Base-by-base conservation (phyloP, 768 basidiomycete genomes). In the Boletus fagicola region DNA sequence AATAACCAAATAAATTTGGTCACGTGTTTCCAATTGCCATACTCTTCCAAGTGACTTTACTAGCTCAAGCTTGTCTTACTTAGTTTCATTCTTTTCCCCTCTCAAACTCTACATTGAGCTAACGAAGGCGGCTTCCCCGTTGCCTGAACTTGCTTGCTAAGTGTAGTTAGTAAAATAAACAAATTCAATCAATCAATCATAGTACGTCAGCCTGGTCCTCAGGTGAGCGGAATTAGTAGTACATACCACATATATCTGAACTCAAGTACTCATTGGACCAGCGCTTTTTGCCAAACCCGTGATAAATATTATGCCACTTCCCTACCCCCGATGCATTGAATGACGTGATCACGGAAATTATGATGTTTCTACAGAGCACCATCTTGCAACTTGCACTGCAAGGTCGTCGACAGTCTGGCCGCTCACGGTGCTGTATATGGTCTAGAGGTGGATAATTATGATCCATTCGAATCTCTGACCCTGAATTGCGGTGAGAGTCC, bases 1-100 rank as follows among this genome's bases (percentile, higher is more conserved):
- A 54, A 42, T 28, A 36, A n/a, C 46, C 55, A 59, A 62, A 59
- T 24, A 59, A 43, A 9, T 38, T 30, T 11, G 3, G 18, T 45
- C 59, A 61, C 51, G 47, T 60, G 56, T 16, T 16, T 24, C 12
- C 31, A 22, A n/a, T 46, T n/a, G 12, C 31, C 12, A 31, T 11
- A 8, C 26, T n/a, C n/a, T n/a, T n/a, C n/a, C n/a, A n/a, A n/a
- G n/a, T n/a, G n/a, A n/a, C n/a, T n/a, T n/a, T n/a, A n/a, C n/a
- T n/a, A n/a, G n/a, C n/a, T n/a, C n/a, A n/a, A n/a, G n/a, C n/a
- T n/a, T n/a, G n/a, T n/a, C n/a, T n/a, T n/a, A 6, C 4, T 6
- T 28, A 1, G 28, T 28, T 28, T 28, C 5, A 28, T 28, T 28
- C 5, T 28, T 28, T 5, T 28, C 6, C 28, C 28, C 28, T 28